Base-by-base conservation (phyloP, 495 filamentous ascomycete genomes). In the Tetracladium setigerum region DNA sequence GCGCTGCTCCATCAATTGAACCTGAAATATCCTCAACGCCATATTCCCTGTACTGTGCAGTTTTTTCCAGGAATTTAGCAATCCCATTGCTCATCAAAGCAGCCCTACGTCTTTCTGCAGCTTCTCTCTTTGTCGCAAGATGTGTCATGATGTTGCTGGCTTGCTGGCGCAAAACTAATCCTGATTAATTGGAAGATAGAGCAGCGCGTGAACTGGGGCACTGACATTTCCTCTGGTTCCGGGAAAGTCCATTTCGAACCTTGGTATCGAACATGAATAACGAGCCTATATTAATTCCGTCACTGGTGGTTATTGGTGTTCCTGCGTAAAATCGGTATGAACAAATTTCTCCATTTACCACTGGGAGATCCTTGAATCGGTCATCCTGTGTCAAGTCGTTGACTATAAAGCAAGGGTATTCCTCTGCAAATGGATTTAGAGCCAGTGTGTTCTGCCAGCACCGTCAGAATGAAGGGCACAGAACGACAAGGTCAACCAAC, bases 221-320 rank as follows among this genome's bases (percentile, higher is more conserved):
- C 62, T 68, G 50, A 43, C 67, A 66, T 42, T 63, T 56, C 11
- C 58, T 66, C 42, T 67, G 60, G 4, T 62, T 56, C 2, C 53
- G 48, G 5, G 50, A 53, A 9, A 77, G 54, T 5, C 69, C 69
- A 8, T 68, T 56, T n/a, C 72, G 65, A 8, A 78, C 70, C 34
- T 68, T 63, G 32, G 76, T 66, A 56, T 88, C 84, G 4, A 87
- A 56, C 9, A 87, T 67, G 46, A 80, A 86, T 34, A 87, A 69
- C 12, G 76, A 80, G 14, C 86, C 86, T 52, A 90, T 82, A 30
- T 83, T 82, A 57, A 86, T 73, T 7, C 79, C 82, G 12, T 71
- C 73, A 2, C 72, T 78, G 0, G 81, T 86, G 2, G 79, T 75
- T 24, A 90, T 74, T 0, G 82, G 81, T 2, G 77, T 76, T n/a